These are phyloP conservation scores for Camillea tinctor DNA, from an alignment of 2,329 filamentous ascomycete genomes.

Conservation along the genomic window DNA sequence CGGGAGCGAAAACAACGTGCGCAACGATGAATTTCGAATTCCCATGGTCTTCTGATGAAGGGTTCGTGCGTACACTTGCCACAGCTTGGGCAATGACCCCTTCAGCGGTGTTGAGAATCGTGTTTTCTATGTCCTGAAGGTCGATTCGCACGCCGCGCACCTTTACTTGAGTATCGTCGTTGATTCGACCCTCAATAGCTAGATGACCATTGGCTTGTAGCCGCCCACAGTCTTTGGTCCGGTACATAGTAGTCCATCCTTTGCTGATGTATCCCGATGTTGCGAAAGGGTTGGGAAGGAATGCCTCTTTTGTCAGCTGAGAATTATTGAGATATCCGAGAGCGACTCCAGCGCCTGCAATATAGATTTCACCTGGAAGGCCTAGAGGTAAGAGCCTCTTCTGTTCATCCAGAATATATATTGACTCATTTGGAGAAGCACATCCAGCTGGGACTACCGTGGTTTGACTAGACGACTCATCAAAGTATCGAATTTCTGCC, in stretches of 20 bases:
- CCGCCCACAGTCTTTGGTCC: conserved; percentile 4
- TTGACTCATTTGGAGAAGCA: conserved; percentile 29
- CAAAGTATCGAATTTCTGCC: not conserved
- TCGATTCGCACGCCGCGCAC: conserved; percentile 36
- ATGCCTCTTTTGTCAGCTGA: conserved; percentile 10
- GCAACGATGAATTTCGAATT: conserved; percentile 5
- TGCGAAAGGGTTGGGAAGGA: conserved; percentile 15
- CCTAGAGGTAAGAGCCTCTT: conserved; percentile 32
- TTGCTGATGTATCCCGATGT: not conserved
- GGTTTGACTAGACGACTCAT: not conserved
- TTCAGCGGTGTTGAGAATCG: conserved; percentile 16
- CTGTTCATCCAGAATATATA: conserved; percentile 42
- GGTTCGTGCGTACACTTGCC: conserved; percentile 14
- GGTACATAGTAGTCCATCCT: conserved; percentile 7
- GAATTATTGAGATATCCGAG: conserved; percentile 38
- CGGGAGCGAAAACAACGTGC: conserved; percentile 19
- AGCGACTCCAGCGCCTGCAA: conserved; percentile 42
- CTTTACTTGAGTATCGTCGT: conserved; percentile 43
- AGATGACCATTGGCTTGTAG: not conserved
- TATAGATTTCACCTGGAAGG: conserved; percentile 40
- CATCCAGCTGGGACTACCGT: not conserved
- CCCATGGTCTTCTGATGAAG: conserved; percentile 4
- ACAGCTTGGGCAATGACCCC: conserved; percentile 17
- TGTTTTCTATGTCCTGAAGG: conserved; percentile 37
- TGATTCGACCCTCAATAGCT: conserved; percentile 27